Percentiles rank a stretch among this genome's conserved stretches.
phyloP scores from a whole-genome alignment of 306 rosid genomes.

The Inga laurina region DNA sequence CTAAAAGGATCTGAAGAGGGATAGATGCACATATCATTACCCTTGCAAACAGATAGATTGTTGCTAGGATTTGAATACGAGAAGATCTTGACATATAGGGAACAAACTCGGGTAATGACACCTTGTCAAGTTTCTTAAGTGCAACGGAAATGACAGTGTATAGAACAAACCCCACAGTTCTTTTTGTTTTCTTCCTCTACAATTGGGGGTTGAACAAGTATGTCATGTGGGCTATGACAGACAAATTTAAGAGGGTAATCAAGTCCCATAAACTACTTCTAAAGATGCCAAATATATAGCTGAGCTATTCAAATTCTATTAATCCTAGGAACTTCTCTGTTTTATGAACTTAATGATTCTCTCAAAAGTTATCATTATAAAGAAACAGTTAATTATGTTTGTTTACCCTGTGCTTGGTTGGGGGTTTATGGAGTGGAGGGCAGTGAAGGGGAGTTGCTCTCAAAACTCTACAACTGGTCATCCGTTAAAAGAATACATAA shows the following conservation, averaged over 20 bases:
- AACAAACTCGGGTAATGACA: neutral
- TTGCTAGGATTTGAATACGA: no score
- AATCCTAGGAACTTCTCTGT: neutral
- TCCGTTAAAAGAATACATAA: neutral
- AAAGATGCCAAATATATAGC: neutral
- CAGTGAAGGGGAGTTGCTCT: neutral
- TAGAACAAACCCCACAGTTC: neutral
- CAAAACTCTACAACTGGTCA: neutral
- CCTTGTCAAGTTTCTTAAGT: neutral
- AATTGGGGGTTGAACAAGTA: neutral
- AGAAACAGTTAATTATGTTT: neutral
- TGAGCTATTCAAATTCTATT: neutral
- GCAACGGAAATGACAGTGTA: neutral
- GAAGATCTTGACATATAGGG: neutral
- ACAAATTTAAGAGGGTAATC: slow-evolving; percentile 8
- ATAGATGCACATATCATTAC: no score
- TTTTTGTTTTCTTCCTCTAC: neutral
- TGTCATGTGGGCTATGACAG: neutral
- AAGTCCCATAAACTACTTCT: neutral
- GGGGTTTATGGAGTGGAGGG: neutral
- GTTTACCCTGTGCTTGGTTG: neutral
- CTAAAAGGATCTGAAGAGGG: neutral
- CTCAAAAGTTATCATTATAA: neutral
- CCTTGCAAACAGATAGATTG: no score
- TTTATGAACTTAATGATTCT: neutral